These are phyloP conservation scores for Penicillium simplicissimum DNA, from an alignment of 495 filamentous ascomycete genomes.

Conservation along the genomic window DNA sequence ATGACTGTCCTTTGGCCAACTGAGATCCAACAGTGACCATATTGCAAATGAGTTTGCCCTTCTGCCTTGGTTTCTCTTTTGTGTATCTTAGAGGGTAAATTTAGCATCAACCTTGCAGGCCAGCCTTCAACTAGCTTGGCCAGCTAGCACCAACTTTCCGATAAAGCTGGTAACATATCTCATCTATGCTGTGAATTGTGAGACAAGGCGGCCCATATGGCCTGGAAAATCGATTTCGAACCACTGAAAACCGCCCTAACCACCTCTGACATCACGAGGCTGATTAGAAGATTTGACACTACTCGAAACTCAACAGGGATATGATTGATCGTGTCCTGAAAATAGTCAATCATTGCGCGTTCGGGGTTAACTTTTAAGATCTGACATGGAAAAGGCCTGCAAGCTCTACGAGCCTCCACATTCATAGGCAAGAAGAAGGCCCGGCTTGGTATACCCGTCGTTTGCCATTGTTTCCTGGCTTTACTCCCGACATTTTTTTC, in stretches of 20 bases:
- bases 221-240: neutral
- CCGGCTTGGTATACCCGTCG: neutral
- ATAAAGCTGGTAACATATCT: no score
- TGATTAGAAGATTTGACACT: neutral
- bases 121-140: neutral
- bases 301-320: neutral
- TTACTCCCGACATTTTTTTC: no score
- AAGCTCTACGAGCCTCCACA: neutral
- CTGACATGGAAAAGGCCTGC: neutral
- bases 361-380: neutral
- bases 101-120: neutral
- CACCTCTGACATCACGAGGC: neutral
- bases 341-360: neutral
- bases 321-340: neutral
- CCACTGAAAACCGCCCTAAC: no score
- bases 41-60: neutral
- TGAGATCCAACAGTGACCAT: neutral
- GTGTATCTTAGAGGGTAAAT: neutral
- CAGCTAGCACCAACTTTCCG: neutral
- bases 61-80: neutral
- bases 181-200: neutral
- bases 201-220: neutral
- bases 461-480: neutral
- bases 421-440: neutral
- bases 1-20: neutral